phyloP scores from a whole-genome alignment of 129 eudicot genomes.

The Tanacetum coccineum region DNA sequence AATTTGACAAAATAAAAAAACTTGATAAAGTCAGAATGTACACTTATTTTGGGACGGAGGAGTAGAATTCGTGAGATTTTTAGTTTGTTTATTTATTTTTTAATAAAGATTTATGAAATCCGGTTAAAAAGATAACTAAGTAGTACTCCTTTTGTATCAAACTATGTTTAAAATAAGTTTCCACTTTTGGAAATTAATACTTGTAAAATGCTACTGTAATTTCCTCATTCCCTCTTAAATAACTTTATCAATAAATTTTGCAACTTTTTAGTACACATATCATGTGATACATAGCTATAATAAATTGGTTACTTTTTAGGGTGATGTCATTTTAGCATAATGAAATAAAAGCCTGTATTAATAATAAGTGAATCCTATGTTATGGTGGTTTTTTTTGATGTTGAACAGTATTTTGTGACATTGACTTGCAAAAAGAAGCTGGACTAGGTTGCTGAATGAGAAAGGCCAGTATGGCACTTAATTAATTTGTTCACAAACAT shows the following conservation, averaged over 20 bases:
- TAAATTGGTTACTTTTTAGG: conserved; percentile 2
- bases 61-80: no score
- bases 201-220: background rate
- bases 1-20: no score
- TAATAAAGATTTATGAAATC: no score
- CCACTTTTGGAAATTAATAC: conserved; percentile 8
- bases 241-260: no score
- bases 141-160: no score
- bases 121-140: no score
- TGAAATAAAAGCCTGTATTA: conserved; percentile 23
- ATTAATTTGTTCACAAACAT: conserved; percentile 22
- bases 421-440: conserved; percentile 29
- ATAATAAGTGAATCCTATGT: conserved; percentile 25
- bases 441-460: conserved; percentile 25
- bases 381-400: conserved; percentile 16
- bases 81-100: no score
- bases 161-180: no score
- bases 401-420: conserved; percentile 21
- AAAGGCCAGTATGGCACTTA: conserved; percentile 15
- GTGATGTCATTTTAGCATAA: background rate
- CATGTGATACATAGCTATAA: background rate
- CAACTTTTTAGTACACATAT: no score
- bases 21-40: no score
- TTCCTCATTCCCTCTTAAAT: no score
- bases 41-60: no score